Conservation (phyloP, 2,329 filamentous ascomycete species). For the Venturia effusa region DNA sequence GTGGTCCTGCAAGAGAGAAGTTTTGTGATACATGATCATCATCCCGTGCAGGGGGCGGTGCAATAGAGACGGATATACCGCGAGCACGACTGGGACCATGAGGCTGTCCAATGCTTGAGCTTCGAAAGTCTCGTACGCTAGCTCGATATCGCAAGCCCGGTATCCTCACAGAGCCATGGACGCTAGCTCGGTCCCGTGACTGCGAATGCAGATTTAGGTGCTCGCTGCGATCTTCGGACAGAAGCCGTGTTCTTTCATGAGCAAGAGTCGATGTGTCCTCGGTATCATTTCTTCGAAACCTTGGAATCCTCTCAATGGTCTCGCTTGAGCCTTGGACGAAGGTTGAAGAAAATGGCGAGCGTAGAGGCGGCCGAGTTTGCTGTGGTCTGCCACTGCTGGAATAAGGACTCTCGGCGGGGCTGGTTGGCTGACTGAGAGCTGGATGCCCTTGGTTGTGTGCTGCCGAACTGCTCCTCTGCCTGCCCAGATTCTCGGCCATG, state of each 20-base stretch:
- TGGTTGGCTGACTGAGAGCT: neutral
- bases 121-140: constrained; percentile 5
- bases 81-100: constrained; percentile 1
- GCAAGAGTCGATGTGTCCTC: neutral
- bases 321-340: neutral
- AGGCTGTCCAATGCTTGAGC: neutral
- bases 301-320: constrained; percentile 3
- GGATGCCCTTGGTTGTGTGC: neutral
- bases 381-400: neutral
- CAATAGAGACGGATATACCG: neutral
- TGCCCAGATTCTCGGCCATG: neutral
- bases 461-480: neutral
- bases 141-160: constrained; percentile 2
- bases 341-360: neutral
- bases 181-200: neutral
- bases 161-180: neutral
- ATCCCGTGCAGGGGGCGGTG: neutral
- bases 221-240: neutral
- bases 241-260: constrained; percentile 5
- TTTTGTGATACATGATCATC: neutral
- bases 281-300: neutral
- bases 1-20: constrained; percentile 7
- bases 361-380: neutral
- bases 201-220: neutral
- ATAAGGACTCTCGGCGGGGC: neutral